A percentile compares a stretch with the other conserved stretches of the same genome.
phyloP scores from a whole-genome alignment of 306 rosid species.

The Citrullus colocynthis region DNA sequence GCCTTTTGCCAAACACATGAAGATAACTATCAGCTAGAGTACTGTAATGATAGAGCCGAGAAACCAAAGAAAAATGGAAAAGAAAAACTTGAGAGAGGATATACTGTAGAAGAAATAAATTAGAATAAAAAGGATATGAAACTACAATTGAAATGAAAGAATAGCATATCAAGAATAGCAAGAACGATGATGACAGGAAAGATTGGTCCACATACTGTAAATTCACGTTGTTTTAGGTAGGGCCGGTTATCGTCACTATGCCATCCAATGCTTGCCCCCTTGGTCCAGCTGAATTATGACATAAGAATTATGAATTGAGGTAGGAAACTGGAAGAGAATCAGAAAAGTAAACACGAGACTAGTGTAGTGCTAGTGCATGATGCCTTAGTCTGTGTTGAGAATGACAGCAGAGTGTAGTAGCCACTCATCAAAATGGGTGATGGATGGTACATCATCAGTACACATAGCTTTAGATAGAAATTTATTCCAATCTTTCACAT shows the following conservation, averaged over 20 bases:
- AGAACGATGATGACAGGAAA: not conserved
- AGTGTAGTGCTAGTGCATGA: too few relatives aligned
- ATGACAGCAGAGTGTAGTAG: too few relatives aligned
- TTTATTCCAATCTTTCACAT: too few relatives aligned
- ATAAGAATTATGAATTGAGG: too few relatives aligned
- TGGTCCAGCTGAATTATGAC: conserved; percentile 49
- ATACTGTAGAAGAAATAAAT: not conserved
- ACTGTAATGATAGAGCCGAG: not conserved
- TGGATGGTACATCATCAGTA: too few relatives aligned
- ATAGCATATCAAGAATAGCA: not conserved
- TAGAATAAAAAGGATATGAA: not conserved
- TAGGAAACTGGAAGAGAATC: too few relatives aligned
- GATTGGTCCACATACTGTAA: conserved; percentile 40
- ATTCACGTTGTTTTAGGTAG: conserved; percentile 73
- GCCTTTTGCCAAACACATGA: conserved; percentile 41
- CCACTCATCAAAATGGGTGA: too few relatives aligned
- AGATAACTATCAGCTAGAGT: conserved; percentile 18
- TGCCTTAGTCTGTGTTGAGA: too few relatives aligned
- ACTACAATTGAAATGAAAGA: not conserved
- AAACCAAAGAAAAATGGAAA: not conserved
- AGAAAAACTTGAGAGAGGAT: not conserved
- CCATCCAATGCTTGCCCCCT: conserved; percentile 93
- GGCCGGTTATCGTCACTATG: conserved; percentile 90
- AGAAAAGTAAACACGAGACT: too few relatives aligned
- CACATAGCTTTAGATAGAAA: too few relatives aligned